Evolutionary conservation across 2,329 filamentous ascomycete genomes (phyloP).

Genomic region (Colletotrichum ledebouriae): DNA sequence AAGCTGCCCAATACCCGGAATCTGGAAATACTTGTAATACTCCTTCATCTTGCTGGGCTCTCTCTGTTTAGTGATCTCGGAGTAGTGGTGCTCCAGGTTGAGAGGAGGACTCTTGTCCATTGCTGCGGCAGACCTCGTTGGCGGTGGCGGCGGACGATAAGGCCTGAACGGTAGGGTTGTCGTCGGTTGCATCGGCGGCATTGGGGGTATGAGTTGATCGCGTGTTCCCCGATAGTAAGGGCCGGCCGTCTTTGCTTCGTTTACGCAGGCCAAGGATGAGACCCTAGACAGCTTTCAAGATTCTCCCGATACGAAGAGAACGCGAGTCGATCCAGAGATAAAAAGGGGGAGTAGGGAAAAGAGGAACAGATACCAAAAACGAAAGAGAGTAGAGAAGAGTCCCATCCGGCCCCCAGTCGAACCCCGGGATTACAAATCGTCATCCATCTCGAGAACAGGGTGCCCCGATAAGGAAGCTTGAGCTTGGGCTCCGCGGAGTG

Average conservation of each 20-base stretch:
- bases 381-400: background rate
- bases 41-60: conserved; percentile 77
- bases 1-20: conserved; percentile 73
- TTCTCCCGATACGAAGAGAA: conserved; percentile 1
- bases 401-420: conserved; percentile 2
- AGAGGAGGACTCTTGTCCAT: conserved; percentile 61
- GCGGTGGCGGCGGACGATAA: background rate
- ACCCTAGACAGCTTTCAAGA: background rate
- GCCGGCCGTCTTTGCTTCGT: background rate
- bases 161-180: conserved; percentile 11
- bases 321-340: background rate
- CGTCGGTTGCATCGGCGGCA: conserved; percentile 20
- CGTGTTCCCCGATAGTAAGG: background rate
- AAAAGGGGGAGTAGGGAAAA: background rate
- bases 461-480: conserved; percentile 40
- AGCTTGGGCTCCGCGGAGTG: conserved; percentile 18
- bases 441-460: conserved; percentile 24
- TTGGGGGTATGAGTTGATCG: background rate
- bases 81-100: conserved; percentile 85
- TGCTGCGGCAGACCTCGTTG: conserved; percentile 21
- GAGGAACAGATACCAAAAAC: background rate
- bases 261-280: background rate
- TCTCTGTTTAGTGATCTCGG: conserved; percentile 75
- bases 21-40: conserved; percentile 87
- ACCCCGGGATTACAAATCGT: conserved; percentile 40